These are phyloP conservation scores for Stylosanthes scabra DNA, from an alignment of 331 rosid genomes.

Conservation along the genomic window DNA sequence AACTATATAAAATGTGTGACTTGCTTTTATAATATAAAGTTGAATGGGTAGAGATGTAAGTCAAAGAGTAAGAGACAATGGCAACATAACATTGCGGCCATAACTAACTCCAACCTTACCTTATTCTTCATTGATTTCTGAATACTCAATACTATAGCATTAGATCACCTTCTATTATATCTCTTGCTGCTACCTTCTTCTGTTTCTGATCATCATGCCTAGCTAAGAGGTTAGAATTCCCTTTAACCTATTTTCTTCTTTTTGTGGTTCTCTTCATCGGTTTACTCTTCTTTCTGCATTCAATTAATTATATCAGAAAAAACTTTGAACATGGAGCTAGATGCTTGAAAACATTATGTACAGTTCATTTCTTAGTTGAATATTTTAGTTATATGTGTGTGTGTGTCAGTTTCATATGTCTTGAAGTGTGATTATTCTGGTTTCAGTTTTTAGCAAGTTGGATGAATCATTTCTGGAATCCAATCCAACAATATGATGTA, in stretches of 20 bases:
- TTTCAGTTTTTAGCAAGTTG: background rate
- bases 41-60: background rate
- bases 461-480: background rate
- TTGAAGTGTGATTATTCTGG: background rate
- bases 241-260: background rate
- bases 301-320: background rate
- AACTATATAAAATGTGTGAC: background rate
- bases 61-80: background rate
- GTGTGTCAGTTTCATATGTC: too few relatives aligned
- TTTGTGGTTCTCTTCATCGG: background rate
- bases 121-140: background rate
- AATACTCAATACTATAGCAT: background rate
- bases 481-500: background rate
- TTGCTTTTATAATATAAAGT: background rate
- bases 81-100: background rate
- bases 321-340: background rate
- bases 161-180: background rate
- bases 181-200: background rate
- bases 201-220: background rate
- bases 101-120: slow-evolving; percentile 1
- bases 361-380: too few relatives aligned
- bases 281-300: background rate
- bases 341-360: background rate
- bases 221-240: background rate
- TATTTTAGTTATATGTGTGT: background rate